Evolutionary conservation across 768 basidiomycete genomes (phyloP).

Genomic region (Calvatia gigantea): DNA sequence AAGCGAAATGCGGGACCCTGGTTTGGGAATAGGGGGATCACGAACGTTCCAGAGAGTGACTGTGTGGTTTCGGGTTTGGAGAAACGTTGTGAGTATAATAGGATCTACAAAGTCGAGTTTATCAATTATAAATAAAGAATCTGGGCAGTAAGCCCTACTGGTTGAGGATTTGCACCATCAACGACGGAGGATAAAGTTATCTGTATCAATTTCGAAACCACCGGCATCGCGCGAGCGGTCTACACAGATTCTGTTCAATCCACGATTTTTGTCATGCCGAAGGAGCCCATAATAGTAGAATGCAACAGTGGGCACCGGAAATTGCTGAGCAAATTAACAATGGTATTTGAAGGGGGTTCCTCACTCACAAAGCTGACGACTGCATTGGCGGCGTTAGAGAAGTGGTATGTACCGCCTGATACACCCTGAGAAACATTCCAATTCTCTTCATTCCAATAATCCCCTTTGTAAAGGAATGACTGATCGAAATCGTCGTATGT

Average conservation of each 20-base stretch:
- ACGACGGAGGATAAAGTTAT: neutral
- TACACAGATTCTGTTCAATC: neutral
- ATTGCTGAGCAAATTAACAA: neutral
- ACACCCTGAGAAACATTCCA: neutral
- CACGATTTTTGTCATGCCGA: neutral
- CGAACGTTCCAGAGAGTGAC: neutral
- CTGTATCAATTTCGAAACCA: neutral
- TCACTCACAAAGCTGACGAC: neutral
- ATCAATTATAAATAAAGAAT: neutral
- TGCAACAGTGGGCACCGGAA: neutral
- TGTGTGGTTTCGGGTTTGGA: neutral
- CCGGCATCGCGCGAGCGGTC: neutral
- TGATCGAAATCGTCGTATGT: neutral
- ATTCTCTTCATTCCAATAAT: neutral
- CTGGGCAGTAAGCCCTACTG: neutral
- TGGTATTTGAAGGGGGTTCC: neutral
- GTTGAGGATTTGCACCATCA: neutral
- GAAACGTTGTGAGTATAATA: neutral
- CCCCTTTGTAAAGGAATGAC: neutral
- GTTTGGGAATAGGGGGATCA: neutral
- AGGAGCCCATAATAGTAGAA: neutral
- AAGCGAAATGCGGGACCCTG: neutral
- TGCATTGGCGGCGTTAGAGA: neutral
- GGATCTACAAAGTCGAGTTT: neutral
- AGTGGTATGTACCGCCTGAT: neutral